Evolutionary conservation across 192 early-diverging fungal genomes (phyloP).

Genomic region (Spizellomyces punctatus): DNA sequence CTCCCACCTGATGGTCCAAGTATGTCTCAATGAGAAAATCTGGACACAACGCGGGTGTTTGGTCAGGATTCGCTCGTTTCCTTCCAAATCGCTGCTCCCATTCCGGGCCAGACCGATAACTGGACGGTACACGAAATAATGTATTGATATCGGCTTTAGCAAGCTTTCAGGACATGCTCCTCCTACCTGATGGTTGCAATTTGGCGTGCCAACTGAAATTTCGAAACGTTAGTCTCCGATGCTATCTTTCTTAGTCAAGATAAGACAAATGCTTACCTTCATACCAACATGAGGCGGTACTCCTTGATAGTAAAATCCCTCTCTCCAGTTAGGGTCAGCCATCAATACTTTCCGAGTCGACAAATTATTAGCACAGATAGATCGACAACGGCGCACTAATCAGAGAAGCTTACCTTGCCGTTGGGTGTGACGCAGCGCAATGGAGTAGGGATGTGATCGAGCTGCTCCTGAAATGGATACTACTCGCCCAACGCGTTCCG

Average conservation of each 20-base stretch:
- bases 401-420: conserved; percentile 65
- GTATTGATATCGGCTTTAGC: neutral
- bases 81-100: conserved; percentile 96
- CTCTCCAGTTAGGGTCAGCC: conserved; percentile 94
- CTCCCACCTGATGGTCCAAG: conserved; percentile 75
- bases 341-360: conserved; percentile 65
- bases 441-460: conserved; percentile 94
- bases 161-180: neutral
- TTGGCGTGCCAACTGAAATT: conserved; percentile 73
- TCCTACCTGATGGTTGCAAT: conserved; percentile 79
- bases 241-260: neutral
- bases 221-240: too few species aligned
- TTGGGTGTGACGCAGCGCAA: conserved; percentile 90
- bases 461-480: conserved; percentile 90
- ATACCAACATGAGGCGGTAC: conserved; percentile 90
- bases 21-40: conserved; percentile 97
- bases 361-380: too few species aligned
- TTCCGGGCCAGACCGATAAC: conserved; percentile 94
- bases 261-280: conserved; percentile 57
- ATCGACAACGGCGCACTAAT: too few species aligned
- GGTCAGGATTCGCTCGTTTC: conserved; percentile 71
- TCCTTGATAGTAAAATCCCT: conserved; percentile 89
- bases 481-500: conserved; percentile 78
- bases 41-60: conserved; percentile 79
- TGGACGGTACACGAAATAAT: neutral